phyloP scores from a whole-genome alignment of 176 grass and related monocot genomes.

The Rhipidocladum racemiflorum region DNA sequence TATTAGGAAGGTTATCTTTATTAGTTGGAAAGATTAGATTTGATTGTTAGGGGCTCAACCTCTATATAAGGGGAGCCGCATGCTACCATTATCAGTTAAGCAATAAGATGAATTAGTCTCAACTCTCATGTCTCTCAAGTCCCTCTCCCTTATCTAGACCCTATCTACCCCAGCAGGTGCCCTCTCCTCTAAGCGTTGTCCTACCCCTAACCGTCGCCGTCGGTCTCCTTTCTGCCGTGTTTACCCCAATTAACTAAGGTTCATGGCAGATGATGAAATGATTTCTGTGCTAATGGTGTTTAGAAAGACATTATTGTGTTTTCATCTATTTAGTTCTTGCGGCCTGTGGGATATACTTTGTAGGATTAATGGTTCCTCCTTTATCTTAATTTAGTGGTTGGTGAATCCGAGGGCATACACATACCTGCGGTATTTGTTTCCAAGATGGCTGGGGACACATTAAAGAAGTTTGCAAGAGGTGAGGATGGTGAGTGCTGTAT shows the following conservation, averaged over 20 bases:
- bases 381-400: slow-evolving; percentile 60
- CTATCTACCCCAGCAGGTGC: no score
- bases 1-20: neutral
- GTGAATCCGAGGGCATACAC: slow-evolving; percentile 68
- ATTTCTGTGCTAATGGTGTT: neutral
- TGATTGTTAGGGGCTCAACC: neutral
- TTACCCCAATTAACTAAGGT: no score
- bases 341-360: neutral
- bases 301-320: neutral
- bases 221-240: no score
- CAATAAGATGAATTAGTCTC: no score
- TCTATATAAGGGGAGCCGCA: neutral
- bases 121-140: no score
- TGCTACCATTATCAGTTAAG: neutral
- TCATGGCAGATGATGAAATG: neutral
- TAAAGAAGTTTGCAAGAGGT: slow-evolving; percentile 67
- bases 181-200: no score
- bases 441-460: slow-evolving; percentile 66
- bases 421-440: slow-evolving; percentile 88
- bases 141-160: no score
- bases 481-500: slow-evolving; percentile 74
- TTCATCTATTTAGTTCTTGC: slow-evolving; percentile 17
- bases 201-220: no score
- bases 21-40: neutral
- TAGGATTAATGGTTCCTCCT: slow-evolving; percentile 23